Base-by-base conservation (phyloP, 2,329 filamentous ascomycete genomes). In the Rhytidhysteron rufulum region DNA sequence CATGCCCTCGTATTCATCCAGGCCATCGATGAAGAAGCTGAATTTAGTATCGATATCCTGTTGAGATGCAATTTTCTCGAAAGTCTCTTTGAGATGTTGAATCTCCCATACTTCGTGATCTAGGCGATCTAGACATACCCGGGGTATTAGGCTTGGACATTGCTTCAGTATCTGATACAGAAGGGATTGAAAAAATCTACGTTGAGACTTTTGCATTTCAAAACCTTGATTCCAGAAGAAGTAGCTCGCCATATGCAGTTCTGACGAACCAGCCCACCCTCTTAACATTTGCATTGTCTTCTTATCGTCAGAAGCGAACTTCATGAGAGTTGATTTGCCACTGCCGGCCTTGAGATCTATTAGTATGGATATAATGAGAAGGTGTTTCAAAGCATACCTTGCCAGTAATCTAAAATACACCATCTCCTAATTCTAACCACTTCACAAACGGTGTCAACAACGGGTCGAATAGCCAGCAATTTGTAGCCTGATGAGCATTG, bases 301-400 rank as follows among this genome's bases (percentile, higher is more conserved):
- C 37, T 3, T 42, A 43, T 33, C 49, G 42, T 29, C 60, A 58
- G 11, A 53, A 3, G 58, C 37, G 25, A 65, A 63, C 16, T 67
- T 65, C 55, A 72, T 71, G 2, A 74, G 55, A 0, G 70, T 72
- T 0, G 69, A 73, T 43, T 75, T 75, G 1, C 72, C 72, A 0
- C 68, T 68, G 0, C 72, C 72, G 3, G 71, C 64, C 24, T 72
- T 19, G 6, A 15, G n/a, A 22, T 4, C 10, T 9, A 20, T 3
- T 20, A 21, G 4, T 6, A 40, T n/a, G n/a, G n/a, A n/a, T n/a
- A n/a, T n/a, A n/a, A n/a, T n/a, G n/a, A n/a, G n/a, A n/a, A n/a
- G n/a, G n/a, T n/a, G n/a, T n/a, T n/a, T n/a, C n/a, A n/a, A n/a
- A n/a, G n/a, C 33, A 31, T 36, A 49, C 47, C 25, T 25, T 55